Conservation (phyloP, 106 monocot genomes). For the Allium fistulosum region DNA sequence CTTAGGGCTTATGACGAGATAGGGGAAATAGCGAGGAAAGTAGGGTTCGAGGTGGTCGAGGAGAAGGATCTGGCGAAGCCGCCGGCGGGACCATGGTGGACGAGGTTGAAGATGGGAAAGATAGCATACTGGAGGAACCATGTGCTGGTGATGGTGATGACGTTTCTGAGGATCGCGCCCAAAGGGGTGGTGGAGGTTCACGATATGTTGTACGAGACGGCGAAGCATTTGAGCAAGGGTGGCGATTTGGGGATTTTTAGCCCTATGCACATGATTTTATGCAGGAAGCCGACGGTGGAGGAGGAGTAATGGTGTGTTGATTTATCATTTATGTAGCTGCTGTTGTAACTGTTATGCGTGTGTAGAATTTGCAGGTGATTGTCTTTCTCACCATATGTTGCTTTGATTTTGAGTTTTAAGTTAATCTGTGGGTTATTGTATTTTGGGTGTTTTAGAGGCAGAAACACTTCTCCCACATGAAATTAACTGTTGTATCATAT, state of each 20-base stretch:
- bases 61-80: slow-evolving; percentile 64
- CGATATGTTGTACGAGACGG: slow-evolving; percentile 85
- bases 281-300: slow-evolving; percentile 25
- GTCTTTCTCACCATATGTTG: too few relatives aligned
- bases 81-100: slow-evolving; percentile 81
- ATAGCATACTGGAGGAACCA: slow-evolving; percentile 86
- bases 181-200: slow-evolving; percentile 78
- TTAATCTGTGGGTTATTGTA: too few relatives aligned
- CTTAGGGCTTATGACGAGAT: slow-evolving; percentile 66
- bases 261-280: slow-evolving; percentile 87
- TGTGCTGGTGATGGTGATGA: slow-evolving; percentile 41
- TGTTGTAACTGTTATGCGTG: too few relatives aligned
- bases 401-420: too few relatives aligned
- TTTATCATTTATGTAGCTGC: too few relatives aligned
- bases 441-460: too few relatives aligned
- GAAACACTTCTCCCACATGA: too few relatives aligned
- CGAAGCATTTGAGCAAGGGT: slow-evolving; percentile 48
- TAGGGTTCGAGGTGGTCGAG: slow-evolving; percentile 65
- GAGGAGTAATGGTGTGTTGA: too few relatives aligned
- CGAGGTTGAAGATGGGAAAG: slow-evolving; percentile 75
- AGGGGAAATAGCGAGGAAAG: slow-evolving; percentile 34
- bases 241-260: slow-evolving; percentile 83
- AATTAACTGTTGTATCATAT: too few relatives aligned
- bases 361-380: too few relatives aligned
- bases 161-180: slow-evolving; percentile 58